Conservation (phyloP, 1,284 basidiomycete genomes). For the Trichosporon faecale region DNA sequence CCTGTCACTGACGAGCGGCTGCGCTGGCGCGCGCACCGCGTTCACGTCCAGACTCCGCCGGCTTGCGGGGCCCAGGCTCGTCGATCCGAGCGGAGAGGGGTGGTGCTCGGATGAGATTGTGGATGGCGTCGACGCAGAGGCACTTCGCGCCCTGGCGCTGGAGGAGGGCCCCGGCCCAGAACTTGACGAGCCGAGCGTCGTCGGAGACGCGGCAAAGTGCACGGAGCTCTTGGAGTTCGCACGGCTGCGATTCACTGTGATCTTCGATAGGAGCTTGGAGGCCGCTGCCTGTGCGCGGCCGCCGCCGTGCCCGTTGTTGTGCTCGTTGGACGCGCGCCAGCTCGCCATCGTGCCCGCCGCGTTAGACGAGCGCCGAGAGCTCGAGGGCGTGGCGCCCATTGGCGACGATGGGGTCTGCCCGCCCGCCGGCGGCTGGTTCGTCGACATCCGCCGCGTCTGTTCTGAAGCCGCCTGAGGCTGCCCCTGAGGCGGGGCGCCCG, state of each 20-base stretch:
- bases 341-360: slow-evolving; percentile 23
- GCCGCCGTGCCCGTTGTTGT: slow-evolving; percentile 9
- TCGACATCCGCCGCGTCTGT: neutral
- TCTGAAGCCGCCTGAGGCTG: neutral
- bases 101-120: slow-evolving; percentile 12
- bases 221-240: slow-evolving; percentile 28
- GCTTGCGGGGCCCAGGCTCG: slow-evolving; percentile 4
- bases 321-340: slow-evolving; percentile 18
- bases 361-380: slow-evolving; percentile 22
- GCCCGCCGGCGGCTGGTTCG: neutral
- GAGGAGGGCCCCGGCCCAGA: neutral
- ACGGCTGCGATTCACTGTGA: slow-evolving; percentile 26
- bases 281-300: slow-evolving; percentile 27
- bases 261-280: slow-evolving; percentile 40
- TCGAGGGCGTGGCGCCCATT: slow-evolving; percentile 13
- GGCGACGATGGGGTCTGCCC: slow-evolving; percentile 9
- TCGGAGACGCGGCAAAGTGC: slow-evolving; percentile 25
- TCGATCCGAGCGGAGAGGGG: slow-evolving; percentile 15
- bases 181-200: slow-evolving; percentile 13
- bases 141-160: slow-evolving; percentile 11
- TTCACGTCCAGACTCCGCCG: slow-evolving; percentile 18
- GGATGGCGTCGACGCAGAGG: slow-evolving; percentile 17
- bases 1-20: neutral
- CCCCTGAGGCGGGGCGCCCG: neutral
- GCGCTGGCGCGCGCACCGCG: neutral